Conservation (phyloP, 1,284 basidiomycete genomes). For the Malassezia equina region DNA sequence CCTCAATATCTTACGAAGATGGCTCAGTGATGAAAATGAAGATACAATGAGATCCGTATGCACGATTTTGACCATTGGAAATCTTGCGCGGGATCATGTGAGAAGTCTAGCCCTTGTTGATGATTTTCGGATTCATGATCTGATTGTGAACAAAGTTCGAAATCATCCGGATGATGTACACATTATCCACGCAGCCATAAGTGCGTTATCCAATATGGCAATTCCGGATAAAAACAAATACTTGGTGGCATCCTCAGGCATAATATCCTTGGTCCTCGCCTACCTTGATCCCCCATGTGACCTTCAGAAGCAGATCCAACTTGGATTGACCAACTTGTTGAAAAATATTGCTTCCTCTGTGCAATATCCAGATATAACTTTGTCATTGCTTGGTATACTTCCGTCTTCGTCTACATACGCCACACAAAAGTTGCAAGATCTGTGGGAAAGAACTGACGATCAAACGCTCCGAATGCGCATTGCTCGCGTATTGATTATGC, state of each 20-base stretch:
- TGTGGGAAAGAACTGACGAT: not conserved
- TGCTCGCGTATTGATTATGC: conserved; percentile 73
- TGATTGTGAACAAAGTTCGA: conserved; percentile 14
- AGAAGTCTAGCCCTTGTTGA: conserved; percentile 4
- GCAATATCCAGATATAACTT: conserved; percentile 54
- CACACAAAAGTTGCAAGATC: not conserved
- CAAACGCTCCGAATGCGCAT: conserved; percentile 71
- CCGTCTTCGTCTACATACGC: not conserved
- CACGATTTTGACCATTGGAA: conserved; percentile 69
- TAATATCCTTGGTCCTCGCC: conserved; percentile 17
- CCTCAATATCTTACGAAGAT: not conserved
- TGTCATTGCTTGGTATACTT: conserved; percentile 30
- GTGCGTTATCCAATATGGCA: conserved; percentile 36
- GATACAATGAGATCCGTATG: conserved; percentile 67
- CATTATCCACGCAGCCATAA: conserved; percentile 29
- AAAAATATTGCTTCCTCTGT: conserved; percentile 70
- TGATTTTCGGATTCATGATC: not conserved
- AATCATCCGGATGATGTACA: conserved; percentile 24
- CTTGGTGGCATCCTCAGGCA: conserved; percentile 20
- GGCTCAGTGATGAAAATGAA: conserved; percentile 51
- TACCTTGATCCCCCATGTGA: conserved; percentile 27
- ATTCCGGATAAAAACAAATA: conserved; percentile 34
- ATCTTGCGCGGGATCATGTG: conserved; percentile 56
- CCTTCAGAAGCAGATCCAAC: conserved; percentile 58
- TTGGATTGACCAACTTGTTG: conserved; percentile 72